Base-by-base conservation (phyloP, 768 basidiomycete genomes). In the Exsudoporus frostii region DNA sequence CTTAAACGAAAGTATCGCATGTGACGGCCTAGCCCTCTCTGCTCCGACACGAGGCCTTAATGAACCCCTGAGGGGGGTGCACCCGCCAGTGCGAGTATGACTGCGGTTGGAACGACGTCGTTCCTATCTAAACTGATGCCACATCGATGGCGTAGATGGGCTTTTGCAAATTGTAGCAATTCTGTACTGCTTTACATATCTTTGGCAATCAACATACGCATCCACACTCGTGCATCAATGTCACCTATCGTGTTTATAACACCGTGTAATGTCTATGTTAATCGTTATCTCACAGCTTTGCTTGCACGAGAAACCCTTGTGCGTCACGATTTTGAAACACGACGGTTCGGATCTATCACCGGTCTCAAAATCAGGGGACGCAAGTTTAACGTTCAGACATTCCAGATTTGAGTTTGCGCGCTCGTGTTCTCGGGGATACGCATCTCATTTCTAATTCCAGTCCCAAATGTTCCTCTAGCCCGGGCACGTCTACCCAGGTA, bases 1-100 rank as follows among this genome's bases (percentile, higher is more conserved):
- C 73, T 92, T 54, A 84, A 82, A 71, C 78, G 80, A 71, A 90
- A 85, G 65, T 90, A 90, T 62, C 80, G 86, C 64, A 78, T 83
- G 73, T 78, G 64, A 71, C 32, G 14, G 19, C 14, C 53, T 32
- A 11, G 25, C 34, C 37, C 38, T 46, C 43, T 55, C 45, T 38
- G 13, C 42, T 39, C 33, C 24, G 38, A 38, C 37, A 48, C 34
- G 52, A 42, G 52, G 53, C 38, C 15, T 29, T 34, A 22, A 47
- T 48, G 37, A 36, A 37, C 40, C 29, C 37, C 27, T 29, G 10
- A n/a, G 37, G 25, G 48, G 52, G 36, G 27, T 41, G 45, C 22
- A 4, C 19, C 20, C 17, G n/a, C 41, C 36, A 32, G 45, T 17
- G 37, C 30, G 52, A 48, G 49, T 27, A 30, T 46, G 48, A 60